phyloP scores from a whole-genome alignment of 2,329 filamentous ascomycete species.

The Fusarium transvaalense region DNA sequence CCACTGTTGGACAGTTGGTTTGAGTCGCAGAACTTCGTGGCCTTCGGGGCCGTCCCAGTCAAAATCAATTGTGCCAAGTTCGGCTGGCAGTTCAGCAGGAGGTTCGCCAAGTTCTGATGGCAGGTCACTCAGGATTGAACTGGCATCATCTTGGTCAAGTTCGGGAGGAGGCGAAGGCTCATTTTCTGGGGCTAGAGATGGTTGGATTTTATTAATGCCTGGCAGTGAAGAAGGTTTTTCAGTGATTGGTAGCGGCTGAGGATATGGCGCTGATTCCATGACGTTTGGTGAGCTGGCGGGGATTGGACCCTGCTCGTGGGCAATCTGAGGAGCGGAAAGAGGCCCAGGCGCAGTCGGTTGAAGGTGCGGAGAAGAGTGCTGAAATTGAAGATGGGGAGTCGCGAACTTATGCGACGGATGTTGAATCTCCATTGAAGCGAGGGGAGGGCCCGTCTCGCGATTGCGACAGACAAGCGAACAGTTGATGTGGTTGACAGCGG shows the following conservation, averaged over 20 bases:
- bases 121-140: conserved; percentile 46
- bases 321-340: conserved; percentile 18
- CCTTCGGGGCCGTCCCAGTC: conserved; percentile 51
- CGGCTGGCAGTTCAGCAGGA: conserved; percentile 43
- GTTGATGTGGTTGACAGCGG: conserved; percentile 23
- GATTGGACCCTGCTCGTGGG: conserved; percentile 33
- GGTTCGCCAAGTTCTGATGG: conserved; percentile 26
- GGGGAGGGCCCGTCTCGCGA: conserved; percentile 30
- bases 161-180: conserved; percentile 8
- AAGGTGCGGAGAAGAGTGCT: conserved; percentile 21
- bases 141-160: conserved; percentile 33
- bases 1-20: conserved; percentile 54
- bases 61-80: conserved; percentile 50
- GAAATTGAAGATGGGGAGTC: conserved; percentile 20
- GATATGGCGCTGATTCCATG: conserved; percentile 34
- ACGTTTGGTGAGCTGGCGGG: conserved; percentile 38
- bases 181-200: conserved; percentile 10
- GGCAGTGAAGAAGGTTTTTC: conserved; percentile 8
- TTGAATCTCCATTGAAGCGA: conserved; percentile 44
- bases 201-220: conserved; percentile 2
- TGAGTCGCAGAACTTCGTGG: conserved; percentile 52
- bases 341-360: conserved; percentile 18
- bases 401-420: conserved; percentile 29
- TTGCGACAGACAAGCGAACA: conserved; percentile 35
- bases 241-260: conserved; percentile 15